Evolutionary conservation across 768 basidiomycete genomes (phyloP), one percentile per base, ranked within the genome.

Genomic region (Chalciporus chontae): DNA sequence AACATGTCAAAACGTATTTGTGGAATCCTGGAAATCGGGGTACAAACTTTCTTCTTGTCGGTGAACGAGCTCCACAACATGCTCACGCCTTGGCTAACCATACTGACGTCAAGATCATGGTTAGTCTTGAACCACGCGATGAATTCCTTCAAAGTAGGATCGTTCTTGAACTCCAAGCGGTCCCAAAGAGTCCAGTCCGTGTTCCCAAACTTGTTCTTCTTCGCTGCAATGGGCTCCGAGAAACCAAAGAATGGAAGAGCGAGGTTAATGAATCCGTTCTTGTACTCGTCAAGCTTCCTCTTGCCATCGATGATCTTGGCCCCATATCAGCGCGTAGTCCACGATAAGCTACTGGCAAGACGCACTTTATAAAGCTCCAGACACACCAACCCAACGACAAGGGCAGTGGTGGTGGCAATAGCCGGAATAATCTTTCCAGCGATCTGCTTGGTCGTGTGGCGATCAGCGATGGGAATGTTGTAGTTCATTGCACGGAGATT

Each of bases 381-480:
- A 69, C 95, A 97, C 40, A 95, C 91, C 50, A 98, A 70, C 17
- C 95, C 95, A n/a, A 92, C 92, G 42, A 96, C 90, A 43, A 97
- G 80, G 15, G 94, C 86, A 1, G 96, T 98, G 4, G 95, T 97
- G 5, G 95, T 98, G n/a, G 94, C 95, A 63, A 98, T 97, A 18
- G 96, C 96, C 50, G 96, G 96, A 56, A 99, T 98, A 65, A 98
- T 98, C 77, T 98, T 98, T 43, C 96, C 95, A 13, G 94, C 94
- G 62, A 97, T 95, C 69, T 94, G 90, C 75, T 98, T 98, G 37
- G 96, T 98, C 45, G 84, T 79, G 72, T 98, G 94, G 45, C 84
- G 80, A 69, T 94, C 91, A 13, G 94, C 92, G 17, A 78, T 72
- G 43, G 79, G 77, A 62, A 99, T 98, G 51, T 74, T 85, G 71